phyloP scores from a whole-genome alignment of 176 grass and related monocot genomes.

The Ensete glaucum region DNA sequence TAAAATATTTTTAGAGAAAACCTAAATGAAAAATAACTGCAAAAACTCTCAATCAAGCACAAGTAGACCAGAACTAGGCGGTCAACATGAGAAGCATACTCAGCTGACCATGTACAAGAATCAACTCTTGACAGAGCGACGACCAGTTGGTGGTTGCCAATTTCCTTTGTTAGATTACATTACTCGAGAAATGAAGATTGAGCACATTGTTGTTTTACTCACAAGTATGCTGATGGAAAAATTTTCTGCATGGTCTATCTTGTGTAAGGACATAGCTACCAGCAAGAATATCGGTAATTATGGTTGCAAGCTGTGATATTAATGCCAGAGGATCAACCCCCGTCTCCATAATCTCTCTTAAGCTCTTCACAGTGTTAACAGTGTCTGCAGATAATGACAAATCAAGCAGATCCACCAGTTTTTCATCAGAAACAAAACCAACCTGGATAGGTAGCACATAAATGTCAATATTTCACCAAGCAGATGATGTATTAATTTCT shows the following conservation, averaged over 20 bases:
- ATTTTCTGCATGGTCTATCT: conserved; percentile 51
- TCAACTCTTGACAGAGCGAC: not conserved
- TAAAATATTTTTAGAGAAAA: not conserved
- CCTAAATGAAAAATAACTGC: not conserved
- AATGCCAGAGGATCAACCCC: conserved; percentile 79
- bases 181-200: not conserved
- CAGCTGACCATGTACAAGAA: not conserved
- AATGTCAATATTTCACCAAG: not conserved
- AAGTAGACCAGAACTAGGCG: not conserved
- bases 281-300: conserved; percentile 93
- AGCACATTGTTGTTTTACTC: conserved; percentile 23
- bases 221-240: conserved; percentile 55
- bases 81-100: not conserved
- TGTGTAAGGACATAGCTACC: conserved; percentile 61
- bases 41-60: not conserved
- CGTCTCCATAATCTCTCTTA: conserved; percentile 76
- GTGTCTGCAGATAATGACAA: conserved; percentile 74
- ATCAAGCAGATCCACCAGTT: conserved; percentile 83
- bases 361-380: conserved; percentile 65
- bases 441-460: conserved; percentile 40
- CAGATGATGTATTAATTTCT: not conserved
- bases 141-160: not conserved
- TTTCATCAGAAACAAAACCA: conserved; percentile 81
- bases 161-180: not conserved
- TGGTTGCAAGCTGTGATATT: conserved; percentile 91